A percentile compares a stretch with the other conserved stretches of the same genome.
Evolutionary conservation across 179 eudicot species (phyloP).

Genomic region (Camellia oleifera): DNA sequence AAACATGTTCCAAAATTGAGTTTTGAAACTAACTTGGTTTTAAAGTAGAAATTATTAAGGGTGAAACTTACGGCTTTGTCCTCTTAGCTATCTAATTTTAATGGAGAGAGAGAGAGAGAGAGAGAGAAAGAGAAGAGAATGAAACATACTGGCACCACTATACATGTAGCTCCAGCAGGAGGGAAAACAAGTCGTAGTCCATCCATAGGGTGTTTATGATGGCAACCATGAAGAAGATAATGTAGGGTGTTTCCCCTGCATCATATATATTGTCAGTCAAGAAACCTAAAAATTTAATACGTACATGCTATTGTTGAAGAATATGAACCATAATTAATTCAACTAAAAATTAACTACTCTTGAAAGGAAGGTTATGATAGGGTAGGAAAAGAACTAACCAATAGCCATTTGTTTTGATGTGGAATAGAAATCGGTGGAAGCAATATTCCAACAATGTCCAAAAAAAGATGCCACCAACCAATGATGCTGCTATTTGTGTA

Average conservation of each 20-base stretch:
- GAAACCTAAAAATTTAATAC: not conserved
- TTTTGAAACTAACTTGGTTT: not conserved
- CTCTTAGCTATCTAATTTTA: not conserved
- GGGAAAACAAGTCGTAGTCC: constrained; percentile 53
- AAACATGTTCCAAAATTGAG: not conserved
- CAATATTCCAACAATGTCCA: constrained; percentile 71
- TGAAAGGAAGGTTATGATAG: not conserved
- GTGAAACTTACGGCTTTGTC: not conserved
- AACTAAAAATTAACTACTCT: not conserved
- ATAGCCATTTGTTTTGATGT: constrained; percentile 51
- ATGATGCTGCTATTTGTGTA: constrained; percentile 22
- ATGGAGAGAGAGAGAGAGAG: not conserved
- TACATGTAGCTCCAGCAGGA: constrained; percentile 40
- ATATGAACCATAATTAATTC: not conserved
- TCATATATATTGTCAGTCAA: not conserved
- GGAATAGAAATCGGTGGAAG: constrained; percentile 71
- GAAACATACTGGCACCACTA: constrained; percentile 28
- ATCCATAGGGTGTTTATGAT: constrained; percentile 63
- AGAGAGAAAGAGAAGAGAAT: not conserved
- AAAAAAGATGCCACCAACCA: constrained; percentile 37
- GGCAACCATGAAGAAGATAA: constrained; percentile 52
- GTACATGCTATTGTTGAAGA: no score
- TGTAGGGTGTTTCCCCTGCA: constrained; percentile 50
- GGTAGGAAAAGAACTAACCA: constrained; percentile 37
- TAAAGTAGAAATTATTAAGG: not conserved